These are phyloP conservation scores for Pyrenochaeta sp. DNA, from an alignment of 2,329 filamentous ascomycete species.

Conservation along the genomic window DNA sequence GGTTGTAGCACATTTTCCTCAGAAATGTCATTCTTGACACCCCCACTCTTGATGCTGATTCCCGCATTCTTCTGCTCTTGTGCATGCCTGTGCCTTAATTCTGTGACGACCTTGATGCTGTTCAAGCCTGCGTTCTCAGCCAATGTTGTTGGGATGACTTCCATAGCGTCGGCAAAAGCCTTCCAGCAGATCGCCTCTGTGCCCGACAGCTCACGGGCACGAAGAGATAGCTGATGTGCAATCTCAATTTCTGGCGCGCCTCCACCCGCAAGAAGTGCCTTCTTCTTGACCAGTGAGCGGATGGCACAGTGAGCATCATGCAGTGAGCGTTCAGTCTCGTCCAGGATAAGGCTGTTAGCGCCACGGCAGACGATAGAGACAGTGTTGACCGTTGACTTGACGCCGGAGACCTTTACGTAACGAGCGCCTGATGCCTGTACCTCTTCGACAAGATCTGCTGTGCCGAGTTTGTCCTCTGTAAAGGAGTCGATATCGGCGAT, in stretches of 20 bases:
- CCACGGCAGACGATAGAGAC: slow-evolving; percentile 94
- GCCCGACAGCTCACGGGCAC: slow-evolving; percentile 81
- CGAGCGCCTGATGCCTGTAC: slow-evolving; percentile 84
- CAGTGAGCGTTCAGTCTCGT: slow-evolving; percentile 94
- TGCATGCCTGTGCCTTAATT: slow-evolving; percentile 91
- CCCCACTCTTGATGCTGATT: slow-evolving; percentile 96
- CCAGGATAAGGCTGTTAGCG: slow-evolving; percentile 91
- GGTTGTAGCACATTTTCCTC: slow-evolving; percentile 98
- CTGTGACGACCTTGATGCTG: slow-evolving; percentile 98
- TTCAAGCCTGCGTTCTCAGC: slow-evolving; percentile 98
- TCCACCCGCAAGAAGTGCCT: slow-evolving; percentile 95
- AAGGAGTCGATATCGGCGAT: slow-evolving; percentile 99
- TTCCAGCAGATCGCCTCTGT: slow-evolving; percentile 99
- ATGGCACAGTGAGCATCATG: slow-evolving; percentile 98
- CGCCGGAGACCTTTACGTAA: slow-evolving; percentile 93
- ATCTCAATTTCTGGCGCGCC: slow-evolving; percentile 98
- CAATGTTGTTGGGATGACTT: slow-evolving; percentile 94
- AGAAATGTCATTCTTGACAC: slow-evolving; percentile 94
- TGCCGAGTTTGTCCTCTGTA: slow-evolving; percentile 96
- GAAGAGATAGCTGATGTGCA: slow-evolving; percentile 82
- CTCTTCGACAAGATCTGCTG: slow-evolving; percentile 93
- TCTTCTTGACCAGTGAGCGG: slow-evolving; percentile 98
- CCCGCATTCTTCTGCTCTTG: slow-evolving; percentile 95
- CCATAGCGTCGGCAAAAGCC: slow-evolving; percentile 96
- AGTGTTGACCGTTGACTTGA: slow-evolving; percentile 82